Percentiles rank a stretch among this genome's conserved stretches.
Evolutionary conservation across 345 rosid genomes (phyloP).

Genomic region (Kandelia obovata): DNA sequence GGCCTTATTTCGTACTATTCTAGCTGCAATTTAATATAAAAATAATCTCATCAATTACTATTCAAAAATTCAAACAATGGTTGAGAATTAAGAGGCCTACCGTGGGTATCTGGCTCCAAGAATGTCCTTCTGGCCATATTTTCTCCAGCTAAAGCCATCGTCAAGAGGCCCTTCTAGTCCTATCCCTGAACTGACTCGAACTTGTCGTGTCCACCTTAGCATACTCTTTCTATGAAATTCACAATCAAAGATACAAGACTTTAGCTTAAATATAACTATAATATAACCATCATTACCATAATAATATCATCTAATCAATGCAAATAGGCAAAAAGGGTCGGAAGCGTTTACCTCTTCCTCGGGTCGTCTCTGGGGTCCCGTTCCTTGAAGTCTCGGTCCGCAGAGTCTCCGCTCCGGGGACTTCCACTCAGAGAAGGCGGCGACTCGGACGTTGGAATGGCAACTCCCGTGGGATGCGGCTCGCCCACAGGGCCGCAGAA

Average conservation of each 20-base stretch:
- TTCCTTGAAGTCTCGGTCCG: conserved; percentile 44
- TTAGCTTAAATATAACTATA: too few relatives aligned
- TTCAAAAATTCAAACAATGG: not conserved
- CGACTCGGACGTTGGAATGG: conserved; percentile 35
- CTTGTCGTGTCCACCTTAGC: conserved; percentile 52
- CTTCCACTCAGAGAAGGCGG: conserved; percentile 48
- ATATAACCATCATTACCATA: too few relatives aligned
- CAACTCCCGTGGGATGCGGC: conserved; percentile 11
- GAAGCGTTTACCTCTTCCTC: conserved; percentile 33
- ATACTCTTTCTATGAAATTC: conserved; percentile 38
- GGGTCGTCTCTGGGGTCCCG: conserved; percentile 38
- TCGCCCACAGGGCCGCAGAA: conserved; percentile 17
- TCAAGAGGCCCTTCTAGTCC: conserved; percentile 60
- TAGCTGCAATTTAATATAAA: too few relatives aligned
- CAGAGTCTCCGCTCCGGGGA: conserved; percentile 64
- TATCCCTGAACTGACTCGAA: conserved; percentile 47
- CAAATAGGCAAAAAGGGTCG: too few relatives aligned
- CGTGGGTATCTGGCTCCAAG: conserved; percentile 78
- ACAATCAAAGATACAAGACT: too few relatives aligned
- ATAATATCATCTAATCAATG: too few relatives aligned
- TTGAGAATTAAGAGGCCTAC: conserved; percentile 23
- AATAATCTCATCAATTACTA: not conserved
- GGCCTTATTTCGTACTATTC: too few relatives aligned
- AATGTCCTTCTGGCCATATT: conserved; percentile 88
- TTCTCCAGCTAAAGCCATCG: conserved; percentile 94